Conservation (phyloP, 495 filamentous ascomycete species). For the Tetracladium marchalianum region DNA sequence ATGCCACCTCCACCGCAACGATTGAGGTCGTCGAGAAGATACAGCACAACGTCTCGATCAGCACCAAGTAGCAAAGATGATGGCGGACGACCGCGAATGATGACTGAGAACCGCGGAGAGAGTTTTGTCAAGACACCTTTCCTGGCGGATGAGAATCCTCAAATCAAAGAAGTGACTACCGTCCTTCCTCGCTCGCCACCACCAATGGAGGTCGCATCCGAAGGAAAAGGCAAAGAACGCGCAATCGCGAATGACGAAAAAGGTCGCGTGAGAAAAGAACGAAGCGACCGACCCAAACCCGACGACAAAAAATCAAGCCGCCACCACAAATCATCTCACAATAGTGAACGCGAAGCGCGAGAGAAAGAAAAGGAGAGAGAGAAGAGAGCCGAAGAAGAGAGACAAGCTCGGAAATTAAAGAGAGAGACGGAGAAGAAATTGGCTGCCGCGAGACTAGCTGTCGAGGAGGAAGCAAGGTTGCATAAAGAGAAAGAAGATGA, state of each 20-base stretch:
- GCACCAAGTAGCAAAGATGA: constrained; percentile 1
- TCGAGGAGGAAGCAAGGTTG: constrained; percentile 9
- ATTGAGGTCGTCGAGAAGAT: constrained; percentile 1
- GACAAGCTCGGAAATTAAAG: constrained; percentile 7
- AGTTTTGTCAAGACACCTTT: constrained; percentile 18
- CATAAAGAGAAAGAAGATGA: constrained; percentile 15
- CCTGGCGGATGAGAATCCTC: constrained; percentile 11
- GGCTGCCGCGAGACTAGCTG: constrained; percentile 10
- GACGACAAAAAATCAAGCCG: not conserved
- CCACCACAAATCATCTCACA: not conserved
- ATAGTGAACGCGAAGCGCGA: not conserved
- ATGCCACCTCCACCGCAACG: constrained; percentile 4
- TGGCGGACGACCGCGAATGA: constrained; percentile 6
- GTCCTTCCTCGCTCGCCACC: too few relatives aligned
- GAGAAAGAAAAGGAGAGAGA: not conserved
- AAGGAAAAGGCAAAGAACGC: too few relatives aligned
- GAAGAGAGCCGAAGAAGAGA: constrained; percentile 9
- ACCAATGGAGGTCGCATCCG: too few relatives aligned
- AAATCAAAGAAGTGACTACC: constrained; percentile 7
- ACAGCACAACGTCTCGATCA: constrained; percentile 2
- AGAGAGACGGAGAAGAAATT: constrained; percentile 13
- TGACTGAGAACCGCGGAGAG: constrained; percentile 13
- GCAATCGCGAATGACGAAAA: not conserved
- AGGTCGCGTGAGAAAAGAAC: not conserved
- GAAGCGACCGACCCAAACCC: not conserved